Percentiles rank a stretch among this genome's conserved stretches.
Evolutionary conservation across 306 rosid genomes (phyloP).

Genomic region (Hippophae rhamnoides): DNA sequence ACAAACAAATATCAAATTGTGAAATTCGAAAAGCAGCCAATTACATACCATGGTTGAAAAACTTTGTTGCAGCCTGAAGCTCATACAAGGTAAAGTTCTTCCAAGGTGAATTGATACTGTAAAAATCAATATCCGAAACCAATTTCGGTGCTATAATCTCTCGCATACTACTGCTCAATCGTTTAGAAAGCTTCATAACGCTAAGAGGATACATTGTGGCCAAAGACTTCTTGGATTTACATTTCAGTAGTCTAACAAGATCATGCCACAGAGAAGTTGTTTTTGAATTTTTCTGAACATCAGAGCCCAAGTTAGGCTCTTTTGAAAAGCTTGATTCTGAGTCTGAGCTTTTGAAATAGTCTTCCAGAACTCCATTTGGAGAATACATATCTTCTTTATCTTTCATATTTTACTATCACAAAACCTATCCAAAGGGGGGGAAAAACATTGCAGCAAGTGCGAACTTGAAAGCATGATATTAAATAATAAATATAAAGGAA

Average conservation of each 20-base stretch:
- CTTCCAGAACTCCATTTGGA: conserved; percentile 78
- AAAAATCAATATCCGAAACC: conserved; percentile 28
- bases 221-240: conserved; percentile 40
- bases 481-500: background rate
- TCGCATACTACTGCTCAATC: conserved; percentile 61
- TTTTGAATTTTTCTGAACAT: conserved; percentile 29
- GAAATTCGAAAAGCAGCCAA: background rate
- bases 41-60: conserved; percentile 56
- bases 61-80: conserved; percentile 58
- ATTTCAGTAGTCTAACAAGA: conserved; percentile 39
- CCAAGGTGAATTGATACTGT: conserved; percentile 56
- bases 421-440: conserved; percentile 20
- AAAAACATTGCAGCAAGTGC: background rate
- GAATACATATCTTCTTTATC: conserved; percentile 50
- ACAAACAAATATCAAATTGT: background rate
- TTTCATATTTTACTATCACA: conserved; percentile 36
- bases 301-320: conserved; percentile 32
- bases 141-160: conserved; percentile 41
- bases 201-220: conserved; percentile 47
- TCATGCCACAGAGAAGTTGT: conserved; percentile 40
- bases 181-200: conserved; percentile 41
- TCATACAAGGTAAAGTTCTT: conserved; percentile 63
- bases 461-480: background rate
- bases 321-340: conserved; percentile 65
- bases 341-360: conserved; percentile 72